Base-by-base conservation (phyloP, 306 rosid genomes). In the Citrullus amarus region DNA sequence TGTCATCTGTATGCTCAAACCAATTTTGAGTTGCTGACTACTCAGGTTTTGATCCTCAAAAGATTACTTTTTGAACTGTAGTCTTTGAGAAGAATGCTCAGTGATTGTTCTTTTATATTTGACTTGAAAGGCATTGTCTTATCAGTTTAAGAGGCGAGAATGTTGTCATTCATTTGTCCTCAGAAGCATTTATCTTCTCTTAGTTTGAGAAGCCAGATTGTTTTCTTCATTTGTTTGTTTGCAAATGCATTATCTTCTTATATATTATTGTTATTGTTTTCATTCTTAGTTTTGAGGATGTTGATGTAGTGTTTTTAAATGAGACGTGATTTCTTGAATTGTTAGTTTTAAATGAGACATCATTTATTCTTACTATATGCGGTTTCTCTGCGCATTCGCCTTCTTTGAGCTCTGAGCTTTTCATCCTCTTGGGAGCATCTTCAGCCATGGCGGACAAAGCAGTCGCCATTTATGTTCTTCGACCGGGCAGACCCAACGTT, bases 401-500 rank as follows among this genome's bases (percentile, higher is more conserved):
- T 18, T 30, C 28, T 30, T 50, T 14, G 44, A 25, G 41, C 57
- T 48, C 13, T n/a, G 15, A 22, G 39, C 25, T 30, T 50, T 8
- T 8, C 77, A 70, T 46, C 22, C 13, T 28, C 59, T 28, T 50
- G 20, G 75, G 54, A 44, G 75, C 82, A 14, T 5, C n/a, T n/a
- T 0, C 54, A 81, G 78, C 4, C 70, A 93, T 93, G 98, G 98
- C 96, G 78, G 96, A 93, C 50, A 93, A 93, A 81, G 94, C 96
- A 0, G 97, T 93, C 1, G 90, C 97, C 8, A 89, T 94, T 66
- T 96, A 94, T 48, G 96, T 92, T 14, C 92, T 92, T 79, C 98
- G 92, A 80, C 97, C 98, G 4, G 98, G 98, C 28, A 89, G 96
- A 82, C 87, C 98, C 12, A 94, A 94, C 81, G 94, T 94, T 48